phyloP scores from a whole-genome alignment of 1,284 basidiomycete genomes.

The Meripilus lineatus region DNA sequence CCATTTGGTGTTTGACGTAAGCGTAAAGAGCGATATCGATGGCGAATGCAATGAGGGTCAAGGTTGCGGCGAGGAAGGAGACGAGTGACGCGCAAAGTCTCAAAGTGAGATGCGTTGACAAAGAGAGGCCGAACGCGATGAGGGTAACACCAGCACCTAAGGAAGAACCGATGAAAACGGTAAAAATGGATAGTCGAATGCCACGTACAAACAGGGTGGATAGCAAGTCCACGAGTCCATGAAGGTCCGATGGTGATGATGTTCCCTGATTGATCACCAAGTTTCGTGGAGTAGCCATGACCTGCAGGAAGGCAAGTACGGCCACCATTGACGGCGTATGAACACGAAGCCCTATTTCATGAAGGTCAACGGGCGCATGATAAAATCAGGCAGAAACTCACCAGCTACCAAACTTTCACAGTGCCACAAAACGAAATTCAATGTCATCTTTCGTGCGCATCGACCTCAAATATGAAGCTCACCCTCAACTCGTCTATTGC shows the following conservation, averaged over 20 bases:
- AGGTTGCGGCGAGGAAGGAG: constrained; percentile 59
- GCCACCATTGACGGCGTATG: constrained; percentile 39
- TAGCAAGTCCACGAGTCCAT: constrained; percentile 69
- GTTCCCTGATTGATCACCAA: constrained; percentile 26
- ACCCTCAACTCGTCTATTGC: constrained; percentile 49
- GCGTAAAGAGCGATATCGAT: constrained; percentile 72
- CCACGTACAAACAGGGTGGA: constrained; percentile 70
- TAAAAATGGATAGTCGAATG: constrained; percentile 3
- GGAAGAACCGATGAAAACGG: neutral
- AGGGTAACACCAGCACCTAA: constrained; percentile 60
- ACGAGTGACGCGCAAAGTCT: constrained; percentile 55
- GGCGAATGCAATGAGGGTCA: constrained; percentile 66
- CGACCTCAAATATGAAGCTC: constrained; percentile 24
- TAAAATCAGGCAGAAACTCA: constrained; percentile 23
- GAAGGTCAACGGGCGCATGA: constrained; percentile 3
- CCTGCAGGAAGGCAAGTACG: constrained; percentile 44
- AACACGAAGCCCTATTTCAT: constrained; percentile 47
- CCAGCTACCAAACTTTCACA: constrained; percentile 56
- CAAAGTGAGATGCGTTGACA: constrained; percentile 56
- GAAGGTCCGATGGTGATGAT: constrained; percentile 42
- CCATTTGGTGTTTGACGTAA: constrained; percentile 51
- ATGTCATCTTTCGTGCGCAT: neutral
- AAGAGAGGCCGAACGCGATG: constrained; percentile 56
- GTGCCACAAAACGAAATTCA: constrained; percentile 6
- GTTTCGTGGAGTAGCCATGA: constrained; percentile 47